Percentiles rank a stretch among this genome's conserved stretches.
These are phyloP conservation scores for Myriosclerotinia duriaeana DNA, from an alignment of 2,329 filamentous ascomycete species.

Conservation along the genomic window DNA sequence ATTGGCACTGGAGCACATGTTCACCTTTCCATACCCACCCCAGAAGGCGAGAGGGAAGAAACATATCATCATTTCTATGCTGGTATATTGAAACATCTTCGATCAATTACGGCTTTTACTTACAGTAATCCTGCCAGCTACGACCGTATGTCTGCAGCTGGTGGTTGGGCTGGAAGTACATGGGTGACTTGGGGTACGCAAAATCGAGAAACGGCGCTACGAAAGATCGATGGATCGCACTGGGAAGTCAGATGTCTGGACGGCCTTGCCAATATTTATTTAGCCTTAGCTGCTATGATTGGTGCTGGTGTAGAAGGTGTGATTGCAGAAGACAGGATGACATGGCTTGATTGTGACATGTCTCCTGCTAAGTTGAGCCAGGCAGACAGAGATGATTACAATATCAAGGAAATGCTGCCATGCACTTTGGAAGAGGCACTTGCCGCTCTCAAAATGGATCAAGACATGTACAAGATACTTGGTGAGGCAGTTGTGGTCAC, in stretches of 20 bases:
- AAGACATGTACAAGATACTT: conserved; percentile 48
- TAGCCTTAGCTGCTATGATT: conserved; percentile 17
- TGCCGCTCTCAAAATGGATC: conserved; percentile 50
- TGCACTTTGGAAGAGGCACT: conserved; percentile 55
- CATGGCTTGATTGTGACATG: conserved; percentile 53
- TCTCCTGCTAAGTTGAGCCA: conserved; percentile 54
- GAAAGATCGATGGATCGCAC: conserved; percentile 13
- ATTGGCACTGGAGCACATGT: conserved; percentile 12
- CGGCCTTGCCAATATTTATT: conserved; percentile 24
- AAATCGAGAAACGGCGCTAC: conserved; percentile 10
- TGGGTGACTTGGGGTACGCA: conserved; percentile 23
- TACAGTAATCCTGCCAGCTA: conserved; percentile 13
- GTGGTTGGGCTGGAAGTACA: conserved; percentile 20
- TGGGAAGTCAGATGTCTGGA: conserved; percentile 26
- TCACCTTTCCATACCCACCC: conserved; percentile 21
- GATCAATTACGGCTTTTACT: conserved; percentile 20
- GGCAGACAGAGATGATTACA: conserved; percentile 50
- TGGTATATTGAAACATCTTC: conserved; percentile 23
- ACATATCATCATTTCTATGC: conserved; percentile 34
- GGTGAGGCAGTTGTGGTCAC: conserved; percentile 53
- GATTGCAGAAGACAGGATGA: conserved; percentile 44
- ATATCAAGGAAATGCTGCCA: conserved; percentile 57
- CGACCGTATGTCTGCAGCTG: neutral
- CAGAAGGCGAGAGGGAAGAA: conserved; percentile 36
- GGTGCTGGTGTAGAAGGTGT: conserved; percentile 19